Percentiles rank a stretch among this genome's conserved stretches.
Conservation (phyloP, 805 yeast species). For the Scheffersomyces lignosus region DNA sequence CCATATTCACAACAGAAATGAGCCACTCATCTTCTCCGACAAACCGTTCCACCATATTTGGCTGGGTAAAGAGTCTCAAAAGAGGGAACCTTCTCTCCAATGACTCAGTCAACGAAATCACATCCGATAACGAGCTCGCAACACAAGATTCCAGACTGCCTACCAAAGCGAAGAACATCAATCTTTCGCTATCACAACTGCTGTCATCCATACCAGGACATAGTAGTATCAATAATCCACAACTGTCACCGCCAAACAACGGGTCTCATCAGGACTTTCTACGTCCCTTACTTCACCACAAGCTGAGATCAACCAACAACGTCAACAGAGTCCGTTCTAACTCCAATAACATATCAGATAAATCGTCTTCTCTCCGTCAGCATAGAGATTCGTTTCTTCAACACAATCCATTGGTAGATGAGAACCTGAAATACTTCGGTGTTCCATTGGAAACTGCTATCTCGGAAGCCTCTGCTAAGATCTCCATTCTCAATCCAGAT, state of each 20-base stretch:
- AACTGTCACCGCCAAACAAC: conserved; percentile 3
- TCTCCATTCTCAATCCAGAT: conserved; percentile 54
- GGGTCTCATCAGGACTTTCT: conserved; percentile 24
- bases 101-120: conserved; percentile 38
- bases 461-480: conserved; percentile 72
- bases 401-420: conserved; percentile 44
- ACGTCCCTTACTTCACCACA: conserved; percentile 51
- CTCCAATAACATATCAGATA: conserved; percentile 28
- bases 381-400: conserved; percentile 53
- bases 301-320: conserved; percentile 51
- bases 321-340: conserved; percentile 41
- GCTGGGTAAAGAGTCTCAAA: conserved; percentile 47
- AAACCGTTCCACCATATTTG: conserved; percentile 38
- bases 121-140: conserved; percentile 17
- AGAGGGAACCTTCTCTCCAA: conserved; percentile 34
- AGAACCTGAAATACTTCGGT: conserved; percentile 68
- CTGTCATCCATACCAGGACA: too few species aligned
- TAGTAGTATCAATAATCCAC: conserved; percentile 6
- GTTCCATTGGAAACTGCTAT: conserved; percentile 72
- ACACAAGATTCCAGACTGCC: conserved; percentile 13
- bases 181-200: conserved; percentile 6
- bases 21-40: conserved; percentile 38
- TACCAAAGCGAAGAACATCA: conserved; percentile 10
- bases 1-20: too few species aligned
- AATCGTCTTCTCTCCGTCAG: conserved; percentile 37